Percentiles rank a stretch among this genome's conserved stretches.
Evolutionary conservation across 306 rosid genomes (phyloP).

Genomic region (Ziziphus jujuba): DNA sequence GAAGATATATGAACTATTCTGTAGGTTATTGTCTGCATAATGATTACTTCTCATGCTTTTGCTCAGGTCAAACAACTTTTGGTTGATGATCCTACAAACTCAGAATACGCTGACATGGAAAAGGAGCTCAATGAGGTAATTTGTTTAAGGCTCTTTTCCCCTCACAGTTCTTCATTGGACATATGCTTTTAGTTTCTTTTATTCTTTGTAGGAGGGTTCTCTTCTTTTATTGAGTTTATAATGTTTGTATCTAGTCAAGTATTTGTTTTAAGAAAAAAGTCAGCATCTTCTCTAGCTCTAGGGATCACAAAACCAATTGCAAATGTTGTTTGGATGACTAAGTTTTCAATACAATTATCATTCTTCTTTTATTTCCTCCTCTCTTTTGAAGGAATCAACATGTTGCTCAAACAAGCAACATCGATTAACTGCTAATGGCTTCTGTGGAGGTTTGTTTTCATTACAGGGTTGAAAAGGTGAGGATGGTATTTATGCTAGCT

Average conservation of each 20-base stretch:
- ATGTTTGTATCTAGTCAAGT: neutral
- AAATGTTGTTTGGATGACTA: constrained; percentile 31
- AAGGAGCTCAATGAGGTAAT: constrained; percentile 84
- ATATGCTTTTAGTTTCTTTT: neutral
- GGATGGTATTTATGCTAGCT: constrained; percentile 38
- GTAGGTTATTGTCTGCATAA: neutral
- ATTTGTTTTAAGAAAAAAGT: constrained; percentile 18
- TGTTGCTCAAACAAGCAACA: constrained; percentile 51
- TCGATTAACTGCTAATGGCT: constrained; percentile 46
- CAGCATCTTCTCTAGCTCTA: constrained; percentile 21
- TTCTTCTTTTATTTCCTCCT: constrained; percentile 45
- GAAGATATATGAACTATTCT: neutral
- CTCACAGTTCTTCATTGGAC: neutral
- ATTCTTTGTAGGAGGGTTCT: constrained; percentile 2
- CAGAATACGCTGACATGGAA: constrained; percentile 91
- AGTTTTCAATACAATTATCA: constrained; percentile 32
- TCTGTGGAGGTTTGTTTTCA: constrained; percentile 39
- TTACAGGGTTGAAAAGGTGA: constrained; percentile 55
- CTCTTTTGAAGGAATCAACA: constrained; percentile 52
- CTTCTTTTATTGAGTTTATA: constrained; percentile 5
- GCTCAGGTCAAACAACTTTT: constrained; percentile 72
- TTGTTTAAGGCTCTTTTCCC: neutral
- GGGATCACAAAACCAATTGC: constrained; percentile 23
- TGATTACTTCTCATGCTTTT: constrained; percentile 12
- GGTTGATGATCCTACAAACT: constrained; percentile 68